Percentiles rank a stretch among this genome's conserved stretches.
phyloP scores from a whole-genome alignment of 192 early-diverging fungal genomes.

The Irineochytrium annulatum region DNA sequence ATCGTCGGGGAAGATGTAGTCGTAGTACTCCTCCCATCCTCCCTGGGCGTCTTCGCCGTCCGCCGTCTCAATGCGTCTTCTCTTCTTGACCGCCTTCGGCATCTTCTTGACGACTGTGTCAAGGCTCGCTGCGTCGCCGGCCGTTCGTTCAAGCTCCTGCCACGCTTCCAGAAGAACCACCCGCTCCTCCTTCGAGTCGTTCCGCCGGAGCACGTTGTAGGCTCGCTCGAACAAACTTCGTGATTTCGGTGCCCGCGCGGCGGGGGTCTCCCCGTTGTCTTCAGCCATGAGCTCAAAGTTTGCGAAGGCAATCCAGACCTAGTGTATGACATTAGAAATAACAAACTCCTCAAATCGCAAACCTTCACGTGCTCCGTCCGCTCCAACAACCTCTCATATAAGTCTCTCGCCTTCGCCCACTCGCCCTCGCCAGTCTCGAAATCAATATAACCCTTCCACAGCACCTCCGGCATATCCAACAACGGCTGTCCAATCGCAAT shows the following conservation, averaged over 20 bases:
- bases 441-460: conserved; percentile 98
- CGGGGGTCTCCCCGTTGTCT: conserved; percentile 45
- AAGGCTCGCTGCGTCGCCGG: conserved; percentile 40
- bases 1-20: conserved; percentile 98
- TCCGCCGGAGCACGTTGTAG: conserved; percentile 64
- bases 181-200: conserved; percentile 78
- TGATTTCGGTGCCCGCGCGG: conserved; percentile 46
- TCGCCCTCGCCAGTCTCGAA: conserved; percentile 85
- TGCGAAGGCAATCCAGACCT: conserved; percentile 87
- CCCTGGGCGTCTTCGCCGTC: conserved; percentile 51
- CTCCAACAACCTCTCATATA: conserved; percentile 83
- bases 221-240: conserved; percentile 74
- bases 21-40: conserved; percentile 96
- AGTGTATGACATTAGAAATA: conserved; percentile 2
- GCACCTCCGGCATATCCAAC: conserved; percentile 96
- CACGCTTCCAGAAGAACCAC: conserved; percentile 87
- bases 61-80: conserved; percentile 64
- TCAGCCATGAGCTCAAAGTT: conserved; percentile 77
- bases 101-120: conserved; percentile 67
- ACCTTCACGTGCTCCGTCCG: conserved; percentile 96
- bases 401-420: conserved; percentile 65
- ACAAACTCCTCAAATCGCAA: conserved; percentile 7
- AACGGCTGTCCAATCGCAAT: conserved; percentile 83
- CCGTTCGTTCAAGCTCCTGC: conserved; percentile 75
- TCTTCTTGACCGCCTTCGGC: conserved; percentile 89